Evolutionary conservation across 2,329 filamentous ascomycete genomes (phyloP).

Genomic region (Rhinocladiella mackenziei): DNA sequence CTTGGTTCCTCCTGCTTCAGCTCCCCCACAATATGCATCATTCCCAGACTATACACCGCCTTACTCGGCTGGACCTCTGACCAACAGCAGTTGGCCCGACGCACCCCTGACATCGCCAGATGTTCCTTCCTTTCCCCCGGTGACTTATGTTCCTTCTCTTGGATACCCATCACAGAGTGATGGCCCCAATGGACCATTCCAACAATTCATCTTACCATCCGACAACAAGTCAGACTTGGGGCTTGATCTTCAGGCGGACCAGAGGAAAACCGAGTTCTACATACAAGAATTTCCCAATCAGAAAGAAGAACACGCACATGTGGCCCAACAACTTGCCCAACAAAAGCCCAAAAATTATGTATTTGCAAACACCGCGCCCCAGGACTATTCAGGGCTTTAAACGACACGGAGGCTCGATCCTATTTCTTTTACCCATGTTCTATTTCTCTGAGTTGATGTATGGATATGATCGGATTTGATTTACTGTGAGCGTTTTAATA

Average conservation of each 20-base stretch:
- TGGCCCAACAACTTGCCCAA: constrained; percentile 40
- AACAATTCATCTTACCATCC: constrained; percentile 26
- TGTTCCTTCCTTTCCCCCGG: constrained; percentile 35
- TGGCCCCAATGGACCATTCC: constrained; percentile 35
- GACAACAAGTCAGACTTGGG: constrained; percentile 21
- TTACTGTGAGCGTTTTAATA: constrained; percentile 19
- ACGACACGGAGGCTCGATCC: background rate
- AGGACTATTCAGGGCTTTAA: constrained; percentile 31
- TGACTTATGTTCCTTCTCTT: constrained; percentile 37
- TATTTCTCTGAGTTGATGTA: constrained; percentile 2
- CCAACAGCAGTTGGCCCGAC: constrained; percentile 42
- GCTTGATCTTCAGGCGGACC: constrained; percentile 27
- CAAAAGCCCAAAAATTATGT: constrained; percentile 43
- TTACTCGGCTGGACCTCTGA: constrained; percentile 38
- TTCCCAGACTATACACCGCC: constrained; percentile 41
- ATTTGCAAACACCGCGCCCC: constrained; percentile 43
- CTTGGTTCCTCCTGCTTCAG: constrained; percentile 40
- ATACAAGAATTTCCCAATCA: constrained; percentile 46
- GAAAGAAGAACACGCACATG: constrained; percentile 41
- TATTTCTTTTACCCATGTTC: background rate
- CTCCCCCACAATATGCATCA: constrained; percentile 41
- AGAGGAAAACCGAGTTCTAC: constrained; percentile 40
- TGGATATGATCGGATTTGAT: constrained; percentile 10
- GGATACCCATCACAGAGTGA: constrained; percentile 32
- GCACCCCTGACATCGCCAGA: constrained; percentile 42